Evolutionary conservation across 805 yeast genomes (phyloP).

Genomic region (Candida ficus): DNA sequence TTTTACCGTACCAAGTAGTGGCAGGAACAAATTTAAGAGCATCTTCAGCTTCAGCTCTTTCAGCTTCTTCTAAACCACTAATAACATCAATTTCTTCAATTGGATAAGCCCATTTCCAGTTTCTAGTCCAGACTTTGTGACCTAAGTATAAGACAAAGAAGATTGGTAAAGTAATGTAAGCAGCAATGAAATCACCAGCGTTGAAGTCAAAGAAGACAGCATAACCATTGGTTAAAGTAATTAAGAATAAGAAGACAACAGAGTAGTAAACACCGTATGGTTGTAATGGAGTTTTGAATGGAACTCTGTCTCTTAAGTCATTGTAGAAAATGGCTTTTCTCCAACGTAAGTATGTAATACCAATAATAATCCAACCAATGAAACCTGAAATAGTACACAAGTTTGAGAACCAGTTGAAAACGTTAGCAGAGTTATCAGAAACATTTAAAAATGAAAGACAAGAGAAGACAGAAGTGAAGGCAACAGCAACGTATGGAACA

Average conservation of each 20-base stretch:
- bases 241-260: constrained; percentile 41
- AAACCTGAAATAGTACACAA: constrained; percentile 75
- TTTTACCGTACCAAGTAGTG: constrained; percentile 11
- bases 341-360: constrained; percentile 62
- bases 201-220: constrained; percentile 50
- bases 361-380: constrained; percentile 69
- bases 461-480: constrained; percentile 38
- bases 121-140: constrained; percentile 46
- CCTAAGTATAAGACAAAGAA: constrained; percentile 49
- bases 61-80: constrained; percentile 57
- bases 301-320: constrained; percentile 47
- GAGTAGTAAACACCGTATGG: constrained; percentile 56
- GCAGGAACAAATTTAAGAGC: constrained; percentile 12
- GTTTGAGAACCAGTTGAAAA: constrained; percentile 69
- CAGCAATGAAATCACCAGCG: constrained; percentile 57
- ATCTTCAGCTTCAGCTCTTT: constrained; percentile 29
- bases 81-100: constrained; percentile 54
- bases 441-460: constrained; percentile 67
- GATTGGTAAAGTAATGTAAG: constrained; percentile 63
- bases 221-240: constrained; percentile 69
- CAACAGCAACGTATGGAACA: constrained; percentile 59
- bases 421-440: constrained; percentile 47
- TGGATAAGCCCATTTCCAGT: constrained; percentile 43
- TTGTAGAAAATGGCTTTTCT: constrained; percentile 58
- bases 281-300: constrained; percentile 52